Evolutionary conservation across 805 yeast species (phyloP).

Genomic region (Ogataea trehalophila): DNA sequence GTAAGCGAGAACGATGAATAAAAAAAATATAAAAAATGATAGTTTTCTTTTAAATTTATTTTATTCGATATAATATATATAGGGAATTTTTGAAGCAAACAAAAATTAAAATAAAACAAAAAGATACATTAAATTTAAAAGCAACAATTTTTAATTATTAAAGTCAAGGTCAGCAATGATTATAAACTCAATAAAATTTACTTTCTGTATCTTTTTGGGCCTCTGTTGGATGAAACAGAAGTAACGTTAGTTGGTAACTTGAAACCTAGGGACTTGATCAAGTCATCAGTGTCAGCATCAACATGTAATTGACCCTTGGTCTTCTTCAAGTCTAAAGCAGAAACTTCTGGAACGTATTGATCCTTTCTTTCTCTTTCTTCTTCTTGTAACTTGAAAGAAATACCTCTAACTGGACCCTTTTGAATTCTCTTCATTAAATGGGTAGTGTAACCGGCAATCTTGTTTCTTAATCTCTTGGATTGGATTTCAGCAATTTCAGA

Average conservation of each 20-base stretch:
- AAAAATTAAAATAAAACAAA: constrained; percentile 5
- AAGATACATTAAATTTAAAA: neutral
- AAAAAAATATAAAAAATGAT: too few species aligned
- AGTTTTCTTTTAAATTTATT: too few species aligned
- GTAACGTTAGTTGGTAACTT: constrained; percentile 80
- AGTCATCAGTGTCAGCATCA: constrained; percentile 93
- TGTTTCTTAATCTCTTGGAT: constrained; percentile 99
- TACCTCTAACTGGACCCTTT: constrained; percentile 99
- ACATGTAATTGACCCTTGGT: constrained; percentile 95
- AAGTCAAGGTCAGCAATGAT: neutral
- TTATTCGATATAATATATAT: neutral
- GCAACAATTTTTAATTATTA: neutral
- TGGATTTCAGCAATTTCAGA: constrained; percentile 98
- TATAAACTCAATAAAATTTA: constrained; percentile 38
- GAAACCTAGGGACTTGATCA: constrained; percentile 92
- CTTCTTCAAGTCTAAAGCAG: constrained; percentile 97
- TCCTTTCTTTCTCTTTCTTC: constrained; percentile 99
- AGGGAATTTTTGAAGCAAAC: constrained; percentile 2
- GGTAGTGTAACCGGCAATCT: constrained; percentile 99
- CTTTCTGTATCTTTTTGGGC: constrained; percentile 83
- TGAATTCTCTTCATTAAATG: constrained; percentile 99
- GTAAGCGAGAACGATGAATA: too few species aligned
- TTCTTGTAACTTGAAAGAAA: constrained; percentile 99
- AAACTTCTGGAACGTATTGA: constrained; percentile 99
- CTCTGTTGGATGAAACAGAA: constrained; percentile 84